Base-by-base conservation (phyloP, 2,329 filamentous ascomycete genomes). In the Phyllosticta paracitricarpa region DNA sequence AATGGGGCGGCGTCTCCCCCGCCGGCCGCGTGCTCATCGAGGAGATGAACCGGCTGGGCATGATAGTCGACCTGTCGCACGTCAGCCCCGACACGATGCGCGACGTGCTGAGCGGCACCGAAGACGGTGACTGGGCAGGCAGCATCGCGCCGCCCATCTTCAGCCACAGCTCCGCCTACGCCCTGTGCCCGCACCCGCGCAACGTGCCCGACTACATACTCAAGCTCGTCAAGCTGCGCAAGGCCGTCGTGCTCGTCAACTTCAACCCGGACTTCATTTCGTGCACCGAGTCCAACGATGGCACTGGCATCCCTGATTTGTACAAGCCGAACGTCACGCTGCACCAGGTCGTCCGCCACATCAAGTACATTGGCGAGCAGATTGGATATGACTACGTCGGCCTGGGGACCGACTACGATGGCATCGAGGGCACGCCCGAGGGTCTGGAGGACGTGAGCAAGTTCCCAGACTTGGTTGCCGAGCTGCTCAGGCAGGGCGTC, bases 21-120 rank as follows among this genome's bases (percentile, higher is more conserved):
- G 80, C 81, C 1, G 93, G 93, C 4, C 82, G 83, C 58, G 71
- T 79, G 12, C 76, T 97, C 0, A 79, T 97, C 54, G 79, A 79
- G 40, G 93, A 97, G 77, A 97, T 97, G 92, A 97, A 97, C 72
- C 84, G 93, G 2, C 78, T 97, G 1, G 93, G 93, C 26, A 91
- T 97, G 86, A 85, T 97, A n/a, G 89, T 97, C 51, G 93, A 97
- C 71, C 80, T 97, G 40, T 82, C 89, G 6, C 93, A 97, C 72
- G 84, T 86, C 25, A 82, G 88, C 67, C 82, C 84, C 61, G 88
- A 93, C 63, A 96, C 92, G 0, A 94, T 95, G 89, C 77, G 85
- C 6, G 89, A 96, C 68, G 89, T 93, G 0, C 82, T 97, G 0
- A 84, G 84, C 4, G 86, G 81, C 14, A 72, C 76, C 58, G 64